These are phyloP conservation scores for Apiospora phragmitis DNA, from an alignment of 2,329 filamentous ascomycete species.

Conservation along the genomic window DNA sequence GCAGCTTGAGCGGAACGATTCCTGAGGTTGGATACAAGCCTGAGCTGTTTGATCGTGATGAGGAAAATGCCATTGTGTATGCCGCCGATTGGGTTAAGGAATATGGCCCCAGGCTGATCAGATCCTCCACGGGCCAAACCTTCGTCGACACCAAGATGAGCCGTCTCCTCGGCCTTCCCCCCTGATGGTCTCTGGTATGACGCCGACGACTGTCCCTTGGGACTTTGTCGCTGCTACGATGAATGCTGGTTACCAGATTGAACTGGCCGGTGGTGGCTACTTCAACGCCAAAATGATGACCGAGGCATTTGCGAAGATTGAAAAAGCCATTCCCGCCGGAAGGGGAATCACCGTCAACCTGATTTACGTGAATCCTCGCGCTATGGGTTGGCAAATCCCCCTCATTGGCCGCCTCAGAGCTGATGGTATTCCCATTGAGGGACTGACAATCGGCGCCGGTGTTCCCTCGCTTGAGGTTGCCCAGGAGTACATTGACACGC, in stretches of 20 bases:
- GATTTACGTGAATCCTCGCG: constrained; percentile 86
- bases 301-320: constrained; percentile 79
- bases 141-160: constrained; percentile 98
- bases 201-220: constrained; percentile 83
- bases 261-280: constrained; percentile 87
- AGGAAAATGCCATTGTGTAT: constrained; percentile 91
- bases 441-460: constrained; percentile 88
- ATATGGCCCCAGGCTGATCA: constrained; percentile 88
- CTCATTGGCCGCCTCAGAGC: constrained; percentile 76
- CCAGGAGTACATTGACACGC: constrained; percentile 89
- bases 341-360: constrained; percentile 88
- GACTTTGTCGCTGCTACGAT: constrained; percentile 91
- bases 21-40: constrained; percentile 95
- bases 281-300: constrained; percentile 83
- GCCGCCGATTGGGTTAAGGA: constrained; percentile 98
- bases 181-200: constrained; percentile 92
- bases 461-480: constrained; percentile 92
- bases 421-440: constrained; percentile 88
- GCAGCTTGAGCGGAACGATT: constrained; percentile 87
- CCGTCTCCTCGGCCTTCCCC: constrained; percentile 82
- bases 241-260: constrained; percentile 93
- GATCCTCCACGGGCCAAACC: constrained; percentile 83
- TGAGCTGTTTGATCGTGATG: constrained; percentile 94
- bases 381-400: constrained; percentile 92
- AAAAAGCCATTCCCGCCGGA: constrained; percentile 78